Evolutionary conservation across 2,329 filamentous ascomycete genomes (phyloP).

Genomic region (Didymella arachidicola): DNA sequence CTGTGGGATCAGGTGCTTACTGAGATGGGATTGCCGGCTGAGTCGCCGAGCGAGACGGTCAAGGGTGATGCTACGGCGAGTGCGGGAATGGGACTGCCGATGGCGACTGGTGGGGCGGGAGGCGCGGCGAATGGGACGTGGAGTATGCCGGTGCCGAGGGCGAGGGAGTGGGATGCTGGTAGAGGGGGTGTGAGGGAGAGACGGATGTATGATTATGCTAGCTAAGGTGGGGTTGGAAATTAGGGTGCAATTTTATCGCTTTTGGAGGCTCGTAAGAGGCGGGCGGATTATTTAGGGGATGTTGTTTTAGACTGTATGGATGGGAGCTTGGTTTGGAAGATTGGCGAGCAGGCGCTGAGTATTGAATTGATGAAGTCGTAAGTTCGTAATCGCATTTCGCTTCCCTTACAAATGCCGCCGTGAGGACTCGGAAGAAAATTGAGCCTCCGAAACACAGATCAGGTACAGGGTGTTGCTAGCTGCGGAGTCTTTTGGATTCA

Average conservation of each 20-base stretch:
- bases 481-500: too few species aligned
- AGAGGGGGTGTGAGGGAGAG: slow-evolving; percentile 12
- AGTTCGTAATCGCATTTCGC: neutral
- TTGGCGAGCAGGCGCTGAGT: neutral
- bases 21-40: slow-evolving; percentile 13
- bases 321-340: neutral
- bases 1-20: slow-evolving; percentile 14
- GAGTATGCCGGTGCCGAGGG: slow-evolving; percentile 9
- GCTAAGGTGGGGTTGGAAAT: neutral
- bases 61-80: slow-evolving; percentile 16
- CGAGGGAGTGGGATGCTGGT: neutral
- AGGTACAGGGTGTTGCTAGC: too few species aligned
- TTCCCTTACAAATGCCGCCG: neutral
- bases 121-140: slow-evolving; percentile 15
- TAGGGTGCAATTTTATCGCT: neutral
- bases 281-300: too few species aligned
- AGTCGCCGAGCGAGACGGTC: slow-evolving; percentile 6
- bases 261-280: neutral
- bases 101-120: slow-evolving; percentile 14
- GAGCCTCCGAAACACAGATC: too few species aligned
- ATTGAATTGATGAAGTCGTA: neutral
- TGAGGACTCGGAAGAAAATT: too few species aligned
- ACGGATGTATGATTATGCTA: slow-evolving; percentile 17
- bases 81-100: slow-evolving; percentile 14
- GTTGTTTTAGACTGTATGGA: neutral